phyloP scores from a whole-genome alignment of 2,329 filamentous ascomycete species.

The Bisporella sp. region DNA sequence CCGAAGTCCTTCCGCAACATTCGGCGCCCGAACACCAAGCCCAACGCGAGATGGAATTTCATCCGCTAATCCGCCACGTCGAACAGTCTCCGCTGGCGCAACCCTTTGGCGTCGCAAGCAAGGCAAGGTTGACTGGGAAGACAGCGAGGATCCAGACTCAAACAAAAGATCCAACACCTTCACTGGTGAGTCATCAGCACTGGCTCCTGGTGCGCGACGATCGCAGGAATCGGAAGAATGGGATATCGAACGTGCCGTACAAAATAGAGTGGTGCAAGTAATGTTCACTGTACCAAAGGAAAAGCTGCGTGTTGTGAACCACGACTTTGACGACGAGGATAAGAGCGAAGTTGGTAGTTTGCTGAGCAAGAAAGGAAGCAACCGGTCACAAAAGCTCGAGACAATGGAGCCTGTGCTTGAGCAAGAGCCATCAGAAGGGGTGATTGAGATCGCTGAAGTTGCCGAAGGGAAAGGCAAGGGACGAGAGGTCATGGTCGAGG shows the following conservation, averaged over 20 bases:
- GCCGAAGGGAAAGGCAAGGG: not conserved
- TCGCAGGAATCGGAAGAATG: slow-evolving; percentile 46
- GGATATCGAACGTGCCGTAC: slow-evolving; percentile 69
- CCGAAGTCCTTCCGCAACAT: not conserved
- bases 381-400: not conserved
- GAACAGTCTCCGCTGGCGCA: slow-evolving; percentile 41
- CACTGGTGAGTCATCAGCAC: slow-evolving; percentile 5
- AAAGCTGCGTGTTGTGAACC: slow-evolving; percentile 83
- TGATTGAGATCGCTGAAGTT: not conserved
- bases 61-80: slow-evolving; percentile 27
- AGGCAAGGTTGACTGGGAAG: slow-evolving; percentile 45
- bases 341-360: slow-evolving; percentile 32
- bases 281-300: slow-evolving; percentile 94
- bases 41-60: slow-evolving; percentile 19
- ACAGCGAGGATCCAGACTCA: slow-evolving; percentile 17
- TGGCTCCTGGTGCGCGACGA: not conserved
- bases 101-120: slow-evolving; percentile 41
- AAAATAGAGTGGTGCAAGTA: slow-evolving; percentile 66
- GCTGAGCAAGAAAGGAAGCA: slow-evolving; percentile 17
- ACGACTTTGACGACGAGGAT: slow-evolving; percentile 44
- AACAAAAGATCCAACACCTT: slow-evolving; percentile 16
- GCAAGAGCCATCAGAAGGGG: not conserved
- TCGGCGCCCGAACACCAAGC: slow-evolving; percentile 8
- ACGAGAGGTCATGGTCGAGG: not conserved
- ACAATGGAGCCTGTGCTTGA: not conserved